Base-by-base conservation (phyloP, 1,284 basidiomycete genomes). In the Leccinum solheimii region DNA sequence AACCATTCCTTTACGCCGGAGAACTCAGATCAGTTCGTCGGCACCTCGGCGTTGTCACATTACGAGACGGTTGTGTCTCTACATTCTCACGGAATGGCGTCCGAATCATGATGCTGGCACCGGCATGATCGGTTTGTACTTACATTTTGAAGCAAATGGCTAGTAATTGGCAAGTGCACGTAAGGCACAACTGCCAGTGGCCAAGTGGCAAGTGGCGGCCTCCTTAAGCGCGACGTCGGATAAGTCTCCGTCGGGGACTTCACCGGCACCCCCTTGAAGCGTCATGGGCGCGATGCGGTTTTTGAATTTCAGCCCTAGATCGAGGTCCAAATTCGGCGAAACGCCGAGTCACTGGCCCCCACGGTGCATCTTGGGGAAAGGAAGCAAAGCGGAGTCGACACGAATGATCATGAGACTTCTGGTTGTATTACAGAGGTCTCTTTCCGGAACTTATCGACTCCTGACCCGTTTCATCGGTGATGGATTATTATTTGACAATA, bases 381-480 rank as follows among this genome's bases (percentile, higher is more conserved):
- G n/a, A 27, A n/a, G 53, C n/a, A 26, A 40, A 38, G 34, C 21
- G 53, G 36, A 45, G 23, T 45, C n/a, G 26, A 27, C 5, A 19
- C n/a, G 54, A 45, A n/a, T 40, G 38, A 55, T 52, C 50, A 52
- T 52, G 50, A 16, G 50, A 52, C 19, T n/a, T 19, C 27, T 19
- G 26, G n/a, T 27, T 52, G 26, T 26, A 13, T 38, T 38, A 38
- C 36, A 27, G 21, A 54, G n/a, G 32, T 14, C 13, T 21, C 34
- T 26, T 23, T 19, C 34, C 34, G 53, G 53, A 54, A 54, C 21
- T 36, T 48, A 27, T 49, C 14, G 26, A 19, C 16, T 56, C 23
- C 55, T 56, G 36, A 40, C 53, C 26, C 55, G 62, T 63, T 64
- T 63, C 57, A 16, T 48, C 38, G 52, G 19, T 21, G 38, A 62